Base-by-base conservation (phyloP, 768 basidiomycete species). In the Collybiopsis luxurians region DNA sequence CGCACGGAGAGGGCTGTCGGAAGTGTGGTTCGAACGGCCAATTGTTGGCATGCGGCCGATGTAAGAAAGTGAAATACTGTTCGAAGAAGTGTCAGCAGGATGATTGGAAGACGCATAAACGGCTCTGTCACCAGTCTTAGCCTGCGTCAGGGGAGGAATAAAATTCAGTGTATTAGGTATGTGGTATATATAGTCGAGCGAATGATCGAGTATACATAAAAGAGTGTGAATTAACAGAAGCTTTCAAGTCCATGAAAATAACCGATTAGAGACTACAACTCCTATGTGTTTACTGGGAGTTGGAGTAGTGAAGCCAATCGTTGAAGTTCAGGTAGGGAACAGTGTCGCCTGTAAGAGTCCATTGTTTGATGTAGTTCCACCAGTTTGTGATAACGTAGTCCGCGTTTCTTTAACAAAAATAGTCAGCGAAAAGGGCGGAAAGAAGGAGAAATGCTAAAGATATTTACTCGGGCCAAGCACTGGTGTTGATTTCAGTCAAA, bases 311-410 rank as follows among this genome's bases (percentile, higher is more conserved):
- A 13, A 56, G 31, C 55, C 55, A 56, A 39, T 56, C 55, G 26
- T 56, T 56, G 36, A 56, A 56, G 55, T 56, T 56, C 19, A 50
- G 17, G 26, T 56, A 56, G 4, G 55, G 55, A 12, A 56, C 46
- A 43, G 55, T 56, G 13, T 56, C 55, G 31, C 55, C 55, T n/a
- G 55, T 56, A 40, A 31, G 46, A 34, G 55, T 56, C 55, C 55
- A 56, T 31, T 34, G 17, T 10, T 31, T 40, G 36, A 56, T 56
- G 26, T 23, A 39, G 23, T 27, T 34, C 55, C 55, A 56, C 46
- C 45, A 56, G 31, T 56, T 49, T 13, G 36, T 17, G n/a, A 56
- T 55, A 5, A 55, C 53, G 27, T 55, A 17, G 39, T 55, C 27
- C 27, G 31, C 53, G 19, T 28, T 45, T 9, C 21, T 6, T 9